Conservation (phyloP, 2,329 filamentous ascomycete species). For the Conoideocrella luteorostrata region DNA sequence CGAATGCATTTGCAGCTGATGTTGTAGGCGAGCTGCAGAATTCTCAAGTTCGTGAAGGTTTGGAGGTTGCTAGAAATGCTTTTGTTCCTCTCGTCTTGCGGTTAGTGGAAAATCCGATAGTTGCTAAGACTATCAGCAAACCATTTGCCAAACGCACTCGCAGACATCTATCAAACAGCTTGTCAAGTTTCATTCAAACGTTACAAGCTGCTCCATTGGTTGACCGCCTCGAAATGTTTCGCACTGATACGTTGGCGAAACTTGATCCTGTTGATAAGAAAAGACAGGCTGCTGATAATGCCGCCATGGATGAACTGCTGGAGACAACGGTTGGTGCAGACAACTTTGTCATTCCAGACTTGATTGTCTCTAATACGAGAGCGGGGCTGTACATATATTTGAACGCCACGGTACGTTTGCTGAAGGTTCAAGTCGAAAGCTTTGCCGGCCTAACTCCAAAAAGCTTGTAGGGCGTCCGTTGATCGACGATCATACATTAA, state of each 20-base stretch:
- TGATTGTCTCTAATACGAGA: constrained; percentile 67
- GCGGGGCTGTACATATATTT: constrained; percentile 81
- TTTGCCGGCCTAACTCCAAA: background rate
- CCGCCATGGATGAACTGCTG: constrained; percentile 49
- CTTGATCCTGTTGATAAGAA: constrained; percentile 51
- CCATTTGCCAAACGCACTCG: constrained; percentile 46
- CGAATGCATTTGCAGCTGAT: constrained; percentile 41
- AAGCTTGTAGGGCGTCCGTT: constrained; percentile 76
- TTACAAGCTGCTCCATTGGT: constrained; percentile 51
- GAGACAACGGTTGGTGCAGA: constrained; percentile 51
- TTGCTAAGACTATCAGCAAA: constrained; percentile 48
- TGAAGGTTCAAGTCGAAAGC: background rate
- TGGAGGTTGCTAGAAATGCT: constrained; percentile 54
- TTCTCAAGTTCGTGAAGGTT: constrained; percentile 45
- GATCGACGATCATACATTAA: constrained; percentile 71
- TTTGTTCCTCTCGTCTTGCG: constrained; percentile 58
- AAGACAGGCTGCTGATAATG: constrained; percentile 39
- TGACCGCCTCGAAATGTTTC: constrained; percentile 49
- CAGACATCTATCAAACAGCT: constrained; percentile 41
- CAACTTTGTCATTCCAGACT: constrained; percentile 51
- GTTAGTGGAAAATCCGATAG: constrained; percentile 52
- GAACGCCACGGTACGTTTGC: constrained; percentile 62
- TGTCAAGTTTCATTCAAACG: constrained; percentile 50
- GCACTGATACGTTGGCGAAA: constrained; percentile 47
- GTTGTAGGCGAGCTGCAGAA: constrained; percentile 39